Evolutionary conservation across 208 protist species (phyloP).

Genomic region (Trypanosoma conorhini): DNA sequence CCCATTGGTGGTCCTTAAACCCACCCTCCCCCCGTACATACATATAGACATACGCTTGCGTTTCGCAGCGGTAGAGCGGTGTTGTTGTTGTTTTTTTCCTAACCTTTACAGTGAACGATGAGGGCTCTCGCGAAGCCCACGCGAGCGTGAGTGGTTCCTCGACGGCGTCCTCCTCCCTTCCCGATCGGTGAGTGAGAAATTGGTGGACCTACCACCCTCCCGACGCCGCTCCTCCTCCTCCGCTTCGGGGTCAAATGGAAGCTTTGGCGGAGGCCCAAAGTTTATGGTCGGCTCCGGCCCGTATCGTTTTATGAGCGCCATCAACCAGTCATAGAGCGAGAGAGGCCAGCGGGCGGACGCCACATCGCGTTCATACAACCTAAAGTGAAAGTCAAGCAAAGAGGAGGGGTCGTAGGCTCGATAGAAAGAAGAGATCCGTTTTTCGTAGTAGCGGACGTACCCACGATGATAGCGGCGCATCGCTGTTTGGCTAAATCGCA

Average conservation of each 20-base stretch:
- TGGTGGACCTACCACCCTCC: not conserved
- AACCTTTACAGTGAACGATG: not conserved
- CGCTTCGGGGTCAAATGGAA: slow-evolving; percentile 43
- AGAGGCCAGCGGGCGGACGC: slow-evolving; percentile 61
- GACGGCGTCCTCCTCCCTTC: not conserved
- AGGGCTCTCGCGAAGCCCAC: not conserved
- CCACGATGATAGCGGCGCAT: slow-evolving; percentile 33
- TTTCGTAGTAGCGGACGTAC: slow-evolving; percentile 73
- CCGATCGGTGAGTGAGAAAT: not conserved
- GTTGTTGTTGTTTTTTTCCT: not conserved
- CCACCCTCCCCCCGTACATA: not conserved
- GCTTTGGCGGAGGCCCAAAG: slow-evolving; percentile 44
- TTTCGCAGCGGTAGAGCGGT: not conserved
- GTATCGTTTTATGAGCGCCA: slow-evolving; percentile 48
- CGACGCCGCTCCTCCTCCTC: not conserved
- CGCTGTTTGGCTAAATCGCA: slow-evolving; percentile 30
- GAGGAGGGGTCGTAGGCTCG: slow-evolving; percentile 37
- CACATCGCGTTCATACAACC: slow-evolving; percentile 78
- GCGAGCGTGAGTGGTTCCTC: not conserved
- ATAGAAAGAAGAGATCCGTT: slow-evolving; percentile 60
- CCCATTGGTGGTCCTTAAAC: not conserved
- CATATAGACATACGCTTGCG: not conserved
- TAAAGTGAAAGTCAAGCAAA: slow-evolving; percentile 68
- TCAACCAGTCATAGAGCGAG: slow-evolving; percentile 62
- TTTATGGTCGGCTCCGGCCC: slow-evolving; percentile 38